Conservation (phyloP, 2,329 filamentous ascomycete species). For the Cadophora luteo-olivacea region DNA sequence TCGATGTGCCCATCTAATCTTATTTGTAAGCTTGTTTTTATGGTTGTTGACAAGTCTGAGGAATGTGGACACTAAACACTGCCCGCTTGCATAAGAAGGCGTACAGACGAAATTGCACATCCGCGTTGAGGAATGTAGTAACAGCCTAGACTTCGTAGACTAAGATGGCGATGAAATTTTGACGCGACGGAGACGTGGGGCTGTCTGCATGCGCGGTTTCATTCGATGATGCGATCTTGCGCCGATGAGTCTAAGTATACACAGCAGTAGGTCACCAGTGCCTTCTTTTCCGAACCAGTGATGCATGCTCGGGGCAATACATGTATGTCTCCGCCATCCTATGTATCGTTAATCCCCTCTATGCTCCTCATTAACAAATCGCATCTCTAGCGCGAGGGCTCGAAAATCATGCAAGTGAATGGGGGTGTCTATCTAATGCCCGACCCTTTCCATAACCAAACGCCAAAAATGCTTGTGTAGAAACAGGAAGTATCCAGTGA, state of each 20-base stretch:
- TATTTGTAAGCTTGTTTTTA: constrained; percentile 5
- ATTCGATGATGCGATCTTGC: constrained; percentile 9
- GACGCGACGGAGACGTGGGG: not conserved
- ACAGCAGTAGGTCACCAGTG: not conserved
- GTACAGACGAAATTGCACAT: constrained; percentile 15
- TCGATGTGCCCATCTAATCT: constrained; percentile 3
- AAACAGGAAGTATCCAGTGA: constrained; percentile 25
- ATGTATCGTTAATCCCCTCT: not conserved
- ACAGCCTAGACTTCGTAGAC: constrained; percentile 18
- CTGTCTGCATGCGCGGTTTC: constrained; percentile 7
- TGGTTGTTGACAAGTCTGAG: constrained; percentile 19
- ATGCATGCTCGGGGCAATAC: not conserved
- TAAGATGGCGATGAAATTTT: not conserved
- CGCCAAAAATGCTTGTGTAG: constrained; percentile 37
- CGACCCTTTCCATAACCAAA: constrained; percentile 46
- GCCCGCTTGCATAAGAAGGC: not conserved
- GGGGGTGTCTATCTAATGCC: constrained; percentile 26
- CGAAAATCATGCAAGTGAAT: constrained; percentile 25
- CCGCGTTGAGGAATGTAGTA: constrained; percentile 16
- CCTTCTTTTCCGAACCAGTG: not conserved
- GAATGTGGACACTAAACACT: constrained; percentile 11
- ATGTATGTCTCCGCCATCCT: not conserved
- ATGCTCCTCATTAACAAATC: constrained; percentile 8
- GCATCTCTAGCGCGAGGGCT: not conserved
- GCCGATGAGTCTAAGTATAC: constrained; percentile 11